Conservation (phyloP, 2,329 filamentous ascomycete genomes). For the Epichloe sylvatica region DNA sequence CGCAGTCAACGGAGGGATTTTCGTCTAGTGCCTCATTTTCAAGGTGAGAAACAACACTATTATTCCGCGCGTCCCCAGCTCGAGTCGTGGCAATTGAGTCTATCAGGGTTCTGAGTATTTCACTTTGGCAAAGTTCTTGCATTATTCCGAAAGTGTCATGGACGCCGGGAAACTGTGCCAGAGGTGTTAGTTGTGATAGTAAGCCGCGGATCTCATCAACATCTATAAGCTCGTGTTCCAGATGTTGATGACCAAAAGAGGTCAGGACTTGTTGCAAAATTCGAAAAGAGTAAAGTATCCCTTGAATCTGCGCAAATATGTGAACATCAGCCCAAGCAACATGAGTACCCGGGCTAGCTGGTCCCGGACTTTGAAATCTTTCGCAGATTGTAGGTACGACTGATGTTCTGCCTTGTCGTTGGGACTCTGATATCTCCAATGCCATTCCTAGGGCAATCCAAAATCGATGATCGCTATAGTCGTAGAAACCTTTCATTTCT, state of each 20-base stretch:
- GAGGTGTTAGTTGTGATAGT: conserved; percentile 14
- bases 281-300: conserved; percentile 48
- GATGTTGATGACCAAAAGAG: not conserved
- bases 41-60: not conserved
- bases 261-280: conserved; percentile 25
- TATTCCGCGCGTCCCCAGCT: not conserved
- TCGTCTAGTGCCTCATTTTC: not conserved
- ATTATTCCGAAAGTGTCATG: conserved; percentile 4
- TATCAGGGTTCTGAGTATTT: not conserved
- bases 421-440: conserved; percentile 18
- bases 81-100: not conserved
- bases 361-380: not conserved
- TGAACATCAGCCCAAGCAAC: conserved; percentile 47
- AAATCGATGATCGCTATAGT: conserved; percentile 8
- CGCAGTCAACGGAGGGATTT: not conserved
- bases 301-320: conserved; percentile 45
- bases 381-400: not conserved
- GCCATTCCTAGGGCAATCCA: conserved; percentile 12
- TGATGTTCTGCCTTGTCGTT: conserved; percentile 11
- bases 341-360: not conserved
- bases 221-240: not conserved
- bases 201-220: conserved; percentile 7
- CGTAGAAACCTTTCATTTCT: not conserved
- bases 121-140: not conserved
- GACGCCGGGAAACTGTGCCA: conserved; percentile 10